Evolutionary conservation across 2,329 filamentous ascomycete species (phyloP).

Genomic region (Dactylellina parvicollis): DNA sequence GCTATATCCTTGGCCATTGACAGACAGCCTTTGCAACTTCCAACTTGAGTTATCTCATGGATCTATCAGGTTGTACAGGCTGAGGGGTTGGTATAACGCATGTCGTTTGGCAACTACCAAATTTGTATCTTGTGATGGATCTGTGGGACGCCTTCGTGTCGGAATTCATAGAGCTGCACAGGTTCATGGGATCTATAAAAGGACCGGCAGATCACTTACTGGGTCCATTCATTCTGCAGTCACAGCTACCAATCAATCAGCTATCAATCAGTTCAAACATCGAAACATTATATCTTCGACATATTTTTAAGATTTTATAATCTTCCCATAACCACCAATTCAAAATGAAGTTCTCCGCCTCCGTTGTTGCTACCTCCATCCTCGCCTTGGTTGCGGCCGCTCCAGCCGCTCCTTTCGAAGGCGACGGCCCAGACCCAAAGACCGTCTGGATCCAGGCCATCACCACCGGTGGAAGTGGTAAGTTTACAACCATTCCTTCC

Average conservation of each 20-base stretch:
- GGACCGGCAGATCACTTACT: slow-evolving; percentile 37
- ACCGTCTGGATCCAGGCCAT: slow-evolving; percentile 63
- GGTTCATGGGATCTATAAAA: slow-evolving; percentile 43
- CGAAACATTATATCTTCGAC: background rate
- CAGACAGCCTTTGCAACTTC: slow-evolving; percentile 30
- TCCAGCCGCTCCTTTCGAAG: slow-evolving; percentile 25
- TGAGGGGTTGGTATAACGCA: slow-evolving; percentile 19
- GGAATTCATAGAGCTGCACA: background rate
- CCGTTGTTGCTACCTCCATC: slow-evolving; percentile 56
- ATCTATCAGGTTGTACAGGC: slow-evolving; percentile 23
- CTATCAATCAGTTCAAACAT: slow-evolving; percentile 8
- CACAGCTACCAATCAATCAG: slow-evolving; percentile 30
- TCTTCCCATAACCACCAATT: slow-evolving; percentile 3
- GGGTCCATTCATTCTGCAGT: slow-evolving; percentile 33
- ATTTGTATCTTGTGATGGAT: slow-evolving; percentile 34
- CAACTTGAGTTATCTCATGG: slow-evolving; percentile 27
- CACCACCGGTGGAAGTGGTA: slow-evolving; percentile 63
- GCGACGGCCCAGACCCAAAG: slow-evolving; percentile 58
- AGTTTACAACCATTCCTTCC: background rate
- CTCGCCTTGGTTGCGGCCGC: slow-evolving; percentile 55
- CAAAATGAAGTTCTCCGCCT: slow-evolving; percentile 55
- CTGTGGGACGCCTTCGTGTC: slow-evolving; percentile 1
- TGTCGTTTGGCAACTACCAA: slow-evolving; percentile 44
- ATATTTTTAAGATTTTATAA: background rate
- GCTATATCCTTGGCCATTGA: slow-evolving; percentile 3